These are phyloP conservation scores for Quercus berberidifolia DNA, from an alignment of 306 rosid genomes.

Conservation along the genomic window DNA sequence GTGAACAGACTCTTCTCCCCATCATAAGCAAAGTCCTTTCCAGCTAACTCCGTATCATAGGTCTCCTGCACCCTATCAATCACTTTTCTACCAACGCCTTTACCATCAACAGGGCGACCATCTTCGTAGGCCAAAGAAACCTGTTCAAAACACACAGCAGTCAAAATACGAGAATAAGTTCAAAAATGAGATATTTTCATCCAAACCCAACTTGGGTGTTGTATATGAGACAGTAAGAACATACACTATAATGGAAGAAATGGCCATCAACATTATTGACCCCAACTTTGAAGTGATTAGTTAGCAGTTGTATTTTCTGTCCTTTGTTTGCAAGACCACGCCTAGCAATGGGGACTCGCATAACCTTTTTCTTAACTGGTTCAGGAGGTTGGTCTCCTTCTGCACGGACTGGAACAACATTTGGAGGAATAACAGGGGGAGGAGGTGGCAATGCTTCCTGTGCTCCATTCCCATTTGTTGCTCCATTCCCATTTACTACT, in stretches of 20 bases:
- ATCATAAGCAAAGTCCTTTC: constrained; percentile 85
- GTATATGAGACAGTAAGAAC: constrained; percentile 4
- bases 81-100: constrained; percentile 75
- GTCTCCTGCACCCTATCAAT: constrained; percentile 79
- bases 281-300: constrained; percentile 77
- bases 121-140: constrained; percentile 78
- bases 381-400: constrained; percentile 35
- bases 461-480: constrained; percentile 11
- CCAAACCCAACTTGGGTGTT: not conserved
- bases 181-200: not conserved
- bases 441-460: constrained; percentile 66
- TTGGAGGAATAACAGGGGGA: constrained; percentile 68
- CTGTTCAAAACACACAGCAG: constrained; percentile 29
- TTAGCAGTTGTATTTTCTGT: constrained; percentile 44
- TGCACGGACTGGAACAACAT: constrained; percentile 46
- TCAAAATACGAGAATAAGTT: not conserved
- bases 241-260: constrained; percentile 87
- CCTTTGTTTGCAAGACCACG: constrained; percentile 63
- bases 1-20: constrained; percentile 92
- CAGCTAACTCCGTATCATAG: constrained; percentile 60
- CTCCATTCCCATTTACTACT: not conserved
- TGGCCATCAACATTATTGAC: constrained; percentile 48
- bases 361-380: constrained; percentile 50
- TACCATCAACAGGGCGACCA: constrained; percentile 85
- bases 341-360: constrained; percentile 68